These are phyloP conservation scores for Russula sp. DNA, from an alignment of 768 basidiomycete genomes.

Conservation along the genomic window DNA sequence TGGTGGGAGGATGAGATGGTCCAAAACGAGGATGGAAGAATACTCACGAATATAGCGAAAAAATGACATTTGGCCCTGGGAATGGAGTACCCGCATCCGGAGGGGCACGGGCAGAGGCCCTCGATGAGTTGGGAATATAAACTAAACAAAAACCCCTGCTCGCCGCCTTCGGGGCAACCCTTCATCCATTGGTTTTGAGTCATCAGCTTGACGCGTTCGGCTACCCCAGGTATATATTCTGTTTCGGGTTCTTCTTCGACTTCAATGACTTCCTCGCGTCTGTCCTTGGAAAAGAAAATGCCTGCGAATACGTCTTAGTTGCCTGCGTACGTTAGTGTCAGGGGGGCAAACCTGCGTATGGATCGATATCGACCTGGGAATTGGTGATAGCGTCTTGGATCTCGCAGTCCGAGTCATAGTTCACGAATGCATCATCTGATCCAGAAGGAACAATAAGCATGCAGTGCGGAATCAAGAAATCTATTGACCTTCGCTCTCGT, in stretches of 20 bases:
- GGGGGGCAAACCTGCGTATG: constrained; percentile 63
- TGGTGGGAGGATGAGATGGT: constrained; percentile 28
- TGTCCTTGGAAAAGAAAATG: constrained; percentile 92
- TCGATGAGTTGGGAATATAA: constrained; percentile 69
- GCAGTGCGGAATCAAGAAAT: not conserved
- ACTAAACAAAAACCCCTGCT: constrained; percentile 83
- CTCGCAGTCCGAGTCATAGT: constrained; percentile 80
- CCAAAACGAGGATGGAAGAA: constrained; percentile 17
- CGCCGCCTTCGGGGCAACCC: constrained; percentile 89
- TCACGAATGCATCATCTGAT: constrained; percentile 52
- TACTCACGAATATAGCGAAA: constrained; percentile 73
- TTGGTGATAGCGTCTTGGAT: constrained; percentile 34
- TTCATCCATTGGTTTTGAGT: constrained; percentile 95
- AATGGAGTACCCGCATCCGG: constrained; percentile 60
- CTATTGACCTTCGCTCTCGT: constrained; percentile 42
- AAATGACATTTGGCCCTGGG: constrained; percentile 68
- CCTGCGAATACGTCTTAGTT: constrained; percentile 37
- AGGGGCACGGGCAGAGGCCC: constrained; percentile 61
- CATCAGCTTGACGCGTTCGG: constrained; percentile 56
- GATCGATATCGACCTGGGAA: constrained; percentile 60
- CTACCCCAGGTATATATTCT: constrained; percentile 35
- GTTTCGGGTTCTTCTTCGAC: constrained; percentile 71
- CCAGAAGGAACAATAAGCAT: not conserved
- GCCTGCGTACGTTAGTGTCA: not conserved
- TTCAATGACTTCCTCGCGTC: constrained; percentile 87